Evolutionary conservation across 805 yeast species (phyloP).

Genomic region (Pichia cabralensis): DNA sequence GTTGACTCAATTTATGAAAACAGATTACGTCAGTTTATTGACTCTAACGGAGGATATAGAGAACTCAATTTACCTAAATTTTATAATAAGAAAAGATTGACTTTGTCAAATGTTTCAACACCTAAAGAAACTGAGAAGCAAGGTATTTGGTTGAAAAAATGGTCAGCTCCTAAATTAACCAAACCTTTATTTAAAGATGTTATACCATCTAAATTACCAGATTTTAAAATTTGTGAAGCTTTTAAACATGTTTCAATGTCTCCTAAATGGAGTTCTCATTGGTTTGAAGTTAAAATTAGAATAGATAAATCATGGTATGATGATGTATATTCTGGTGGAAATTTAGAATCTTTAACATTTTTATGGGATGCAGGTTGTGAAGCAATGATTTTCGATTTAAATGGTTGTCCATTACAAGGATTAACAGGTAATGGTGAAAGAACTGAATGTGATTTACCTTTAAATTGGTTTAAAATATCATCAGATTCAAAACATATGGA

Average conservation of each 20-base stretch:
- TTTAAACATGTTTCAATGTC: conserved; percentile 63
- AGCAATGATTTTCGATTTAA: conserved; percentile 62
- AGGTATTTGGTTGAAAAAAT: conserved; percentile 51
- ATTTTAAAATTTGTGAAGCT: conserved; percentile 47
- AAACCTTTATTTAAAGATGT: conserved; percentile 59
- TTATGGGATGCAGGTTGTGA: conserved; percentile 78
- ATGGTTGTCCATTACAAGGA: conserved; percentile 71
- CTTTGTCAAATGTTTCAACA: conserved; percentile 1
- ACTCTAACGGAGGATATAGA: conserved; percentile 69
- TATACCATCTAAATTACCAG: conserved; percentile 35
- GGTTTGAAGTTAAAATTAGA: conserved; percentile 68
- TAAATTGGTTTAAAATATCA: conserved; percentile 30
- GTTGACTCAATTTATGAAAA: conserved; percentile 64
- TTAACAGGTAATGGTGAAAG: conserved; percentile 82
- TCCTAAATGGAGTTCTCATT: conserved; percentile 95
- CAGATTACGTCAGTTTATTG: conserved; percentile 67
- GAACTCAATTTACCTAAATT: conserved; percentile 72
- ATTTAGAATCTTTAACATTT: conserved; percentile 7
- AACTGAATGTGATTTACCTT: conserved; percentile 60
- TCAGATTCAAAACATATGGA: conserved; percentile 26
- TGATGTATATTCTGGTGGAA: conserved; percentile 39
- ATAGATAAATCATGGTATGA: conserved; percentile 54
- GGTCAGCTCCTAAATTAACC: conserved; percentile 61
- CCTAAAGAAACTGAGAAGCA: conserved; percentile 26
- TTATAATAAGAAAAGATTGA: conserved; percentile 50